Conservation (phyloP, 345 rosid genomes). For the Pistacia vera region DNA sequence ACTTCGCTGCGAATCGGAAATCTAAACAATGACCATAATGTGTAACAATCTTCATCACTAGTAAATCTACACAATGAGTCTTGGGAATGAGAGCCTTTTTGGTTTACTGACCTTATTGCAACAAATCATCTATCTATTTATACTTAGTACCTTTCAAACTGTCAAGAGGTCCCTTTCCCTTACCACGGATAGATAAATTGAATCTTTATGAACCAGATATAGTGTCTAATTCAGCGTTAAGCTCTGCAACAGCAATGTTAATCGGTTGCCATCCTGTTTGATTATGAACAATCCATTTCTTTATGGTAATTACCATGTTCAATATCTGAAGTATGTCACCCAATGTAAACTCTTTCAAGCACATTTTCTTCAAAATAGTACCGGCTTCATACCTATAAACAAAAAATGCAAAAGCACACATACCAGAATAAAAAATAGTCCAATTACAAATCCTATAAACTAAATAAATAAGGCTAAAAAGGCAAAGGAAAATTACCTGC, state of each 20-base stretch:
- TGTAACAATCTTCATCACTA: neutral
- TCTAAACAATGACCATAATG: neutral
- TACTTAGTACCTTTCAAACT: neutral
- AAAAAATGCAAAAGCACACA: neutral
- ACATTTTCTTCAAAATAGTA: slow-evolving; percentile 35
- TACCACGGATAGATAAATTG: neutral
- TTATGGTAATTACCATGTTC: slow-evolving; percentile 29
- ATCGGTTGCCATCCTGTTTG: slow-evolving; percentile 50
- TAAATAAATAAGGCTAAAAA: neutral
- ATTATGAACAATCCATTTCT: slow-evolving; percentile 40
- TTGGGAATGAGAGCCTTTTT: neutral
- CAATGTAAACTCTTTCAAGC: slow-evolving; percentile 40
- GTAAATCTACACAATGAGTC: neutral
- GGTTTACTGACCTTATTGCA: neutral
- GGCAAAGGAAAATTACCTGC: slow-evolving; percentile 36
- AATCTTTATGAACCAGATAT: neutral
- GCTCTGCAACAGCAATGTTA: slow-evolving; percentile 26
- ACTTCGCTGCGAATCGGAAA: neutral
- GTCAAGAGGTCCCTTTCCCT: neutral
- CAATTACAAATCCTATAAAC: neutral
- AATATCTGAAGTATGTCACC: slow-evolving; percentile 42
- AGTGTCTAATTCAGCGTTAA: neutral
- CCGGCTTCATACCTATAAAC: slow-evolving; percentile 45
- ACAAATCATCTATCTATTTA: slow-evolving; percentile 5
- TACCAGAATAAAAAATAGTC: slow-evolving; percentile 4